Percentiles rank a stretch among this genome's conserved stretches.
These are phyloP conservation scores for Phytopythium sindhum DNA, from an alignment of 352 stramenopile genomes.

Conservation along the genomic window DNA sequence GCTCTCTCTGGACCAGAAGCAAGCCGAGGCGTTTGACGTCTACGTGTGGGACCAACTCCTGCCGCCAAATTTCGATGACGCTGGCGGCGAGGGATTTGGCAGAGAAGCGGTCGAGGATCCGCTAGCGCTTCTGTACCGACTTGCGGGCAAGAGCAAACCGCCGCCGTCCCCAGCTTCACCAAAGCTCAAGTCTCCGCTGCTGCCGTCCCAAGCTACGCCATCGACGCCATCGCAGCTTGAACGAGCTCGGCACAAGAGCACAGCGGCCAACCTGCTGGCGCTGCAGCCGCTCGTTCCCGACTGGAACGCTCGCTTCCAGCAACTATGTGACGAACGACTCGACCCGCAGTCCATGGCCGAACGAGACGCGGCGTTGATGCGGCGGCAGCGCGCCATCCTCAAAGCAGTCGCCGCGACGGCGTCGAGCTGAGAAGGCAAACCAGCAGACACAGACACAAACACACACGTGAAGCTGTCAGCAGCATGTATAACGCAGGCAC, in stretches of 20 bases:
- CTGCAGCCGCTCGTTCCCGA: constrained; percentile 2
- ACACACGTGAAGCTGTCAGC: neutral
- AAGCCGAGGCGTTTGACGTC: constrained; percentile 10
- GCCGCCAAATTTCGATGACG: constrained; percentile 20
- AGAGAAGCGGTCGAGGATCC: neutral
- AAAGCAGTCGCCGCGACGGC: neutral
- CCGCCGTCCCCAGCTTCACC: neutral
- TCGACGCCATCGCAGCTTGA: neutral
- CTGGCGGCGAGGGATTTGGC: neutral
- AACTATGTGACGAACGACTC: neutral
- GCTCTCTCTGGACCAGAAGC: neutral
- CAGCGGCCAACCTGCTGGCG: neutral
- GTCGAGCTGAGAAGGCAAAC: neutral
- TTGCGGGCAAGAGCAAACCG: constrained; percentile 1
- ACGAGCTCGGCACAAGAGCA: neutral
- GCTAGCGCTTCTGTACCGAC: neutral
- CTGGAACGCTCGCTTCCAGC: neutral
- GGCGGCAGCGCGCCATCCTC: constrained; percentile 3
- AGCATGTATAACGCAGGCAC: neutral
- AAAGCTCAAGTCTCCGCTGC: neutral
- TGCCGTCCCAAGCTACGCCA: neutral
- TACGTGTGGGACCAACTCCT: constrained; percentile 48
- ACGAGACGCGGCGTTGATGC: neutral
- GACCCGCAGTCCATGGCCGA: constrained; percentile 4
- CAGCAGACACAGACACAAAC: neutral